A percentile compares a stretch with the other conserved stretches of the same genome.
Evolutionary conservation across 2,329 filamentous ascomycete species (phyloP).

Genomic region (Aureobasidium sp.): DNA sequence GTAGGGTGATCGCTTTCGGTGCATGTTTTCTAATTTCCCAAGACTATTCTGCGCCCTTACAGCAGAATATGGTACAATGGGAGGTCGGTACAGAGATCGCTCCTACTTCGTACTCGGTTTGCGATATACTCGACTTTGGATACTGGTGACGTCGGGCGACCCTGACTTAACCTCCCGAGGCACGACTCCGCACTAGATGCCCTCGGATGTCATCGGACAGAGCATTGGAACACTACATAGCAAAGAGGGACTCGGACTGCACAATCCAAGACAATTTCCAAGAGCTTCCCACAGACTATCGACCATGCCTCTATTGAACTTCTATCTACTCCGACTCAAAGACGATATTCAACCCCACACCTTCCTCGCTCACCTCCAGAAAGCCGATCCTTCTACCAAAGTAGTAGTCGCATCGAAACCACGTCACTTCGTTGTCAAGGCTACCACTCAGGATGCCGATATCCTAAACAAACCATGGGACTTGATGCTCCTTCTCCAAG

Average conservation of each 20-base stretch:
- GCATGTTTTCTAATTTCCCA: no score
- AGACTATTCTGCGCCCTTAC: no score
- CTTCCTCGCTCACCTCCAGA: slow-evolving; percentile 33
- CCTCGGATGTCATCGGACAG: background rate
- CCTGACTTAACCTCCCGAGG: background rate
- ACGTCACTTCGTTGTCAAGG: slow-evolving; percentile 43
- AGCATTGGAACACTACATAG: background rate
- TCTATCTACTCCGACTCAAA: slow-evolving; percentile 38
- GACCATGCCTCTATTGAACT: slow-evolving; percentile 41
- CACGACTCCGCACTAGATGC: slow-evolving; percentile 1
- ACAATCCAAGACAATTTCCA: background rate
- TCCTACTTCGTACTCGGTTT: no score
- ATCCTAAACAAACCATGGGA: slow-evolving; percentile 39
- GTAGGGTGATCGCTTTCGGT: no score
- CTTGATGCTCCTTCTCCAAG: slow-evolving; percentile 37
- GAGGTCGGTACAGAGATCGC: no score
- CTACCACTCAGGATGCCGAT: slow-evolving; percentile 32
- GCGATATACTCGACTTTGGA: no score
- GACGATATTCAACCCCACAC: slow-evolving; percentile 23
- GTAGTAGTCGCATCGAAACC: slow-evolving; percentile 37
- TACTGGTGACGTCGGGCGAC: background rate
- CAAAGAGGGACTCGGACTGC: no score
- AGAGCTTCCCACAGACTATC: background rate
- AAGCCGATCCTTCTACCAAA: slow-evolving; percentile 21
- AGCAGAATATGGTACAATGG: no score